Evolutionary conservation across 1,284 basidiomycete genomes (phyloP).

Genomic region (Marasmius sp.): DNA sequence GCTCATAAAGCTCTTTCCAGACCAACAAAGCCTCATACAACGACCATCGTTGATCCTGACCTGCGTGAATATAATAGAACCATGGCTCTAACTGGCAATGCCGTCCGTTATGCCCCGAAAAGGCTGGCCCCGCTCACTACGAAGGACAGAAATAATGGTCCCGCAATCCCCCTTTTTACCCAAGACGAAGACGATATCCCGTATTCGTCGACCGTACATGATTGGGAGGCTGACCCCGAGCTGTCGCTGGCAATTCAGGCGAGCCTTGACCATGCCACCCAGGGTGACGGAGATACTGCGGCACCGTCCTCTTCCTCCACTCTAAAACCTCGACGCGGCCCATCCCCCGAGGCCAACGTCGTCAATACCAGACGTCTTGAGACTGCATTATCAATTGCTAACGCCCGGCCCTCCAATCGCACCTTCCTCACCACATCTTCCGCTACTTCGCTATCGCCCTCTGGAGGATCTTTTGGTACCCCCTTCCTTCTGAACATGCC

Average conservation of each 20-base stretch:
- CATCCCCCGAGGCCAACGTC: conserved; percentile 25
- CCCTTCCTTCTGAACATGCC: conserved; percentile 6
- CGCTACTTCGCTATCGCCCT: not conserved
- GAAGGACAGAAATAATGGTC: conserved; percentile 29
- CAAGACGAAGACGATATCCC: conserved; percentile 31
- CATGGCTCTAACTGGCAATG: conserved; percentile 68
- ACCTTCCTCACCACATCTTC: conserved; percentile 5
- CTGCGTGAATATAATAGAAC: conserved; percentile 65
- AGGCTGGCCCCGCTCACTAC: conserved; percentile 33
- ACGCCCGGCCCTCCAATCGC: conserved; percentile 40
- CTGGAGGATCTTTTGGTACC: conserved; percentile 9
- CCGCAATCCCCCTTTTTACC: conserved; percentile 53
- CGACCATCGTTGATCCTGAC: conserved; percentile 53
- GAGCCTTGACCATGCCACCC: conserved; percentile 40
- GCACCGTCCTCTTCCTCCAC: not conserved
- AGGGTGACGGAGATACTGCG: not conserved
- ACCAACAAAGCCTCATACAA: conserved; percentile 16
- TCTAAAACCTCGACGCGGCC: not conserved
- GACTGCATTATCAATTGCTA: conserved; percentile 64
- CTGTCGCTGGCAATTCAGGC: conserved; percentile 60
- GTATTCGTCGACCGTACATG: not conserved
- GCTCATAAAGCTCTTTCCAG: not conserved
- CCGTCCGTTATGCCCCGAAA: conserved; percentile 52
- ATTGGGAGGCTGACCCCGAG: conserved; percentile 43
- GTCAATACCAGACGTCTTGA: conserved; percentile 55